A percentile compares a stretch with the other conserved stretches of the same genome.
Evolutionary conservation across 768 basidiomycete species (phyloP).

Genomic region (Leccinellum albellum): DNA sequence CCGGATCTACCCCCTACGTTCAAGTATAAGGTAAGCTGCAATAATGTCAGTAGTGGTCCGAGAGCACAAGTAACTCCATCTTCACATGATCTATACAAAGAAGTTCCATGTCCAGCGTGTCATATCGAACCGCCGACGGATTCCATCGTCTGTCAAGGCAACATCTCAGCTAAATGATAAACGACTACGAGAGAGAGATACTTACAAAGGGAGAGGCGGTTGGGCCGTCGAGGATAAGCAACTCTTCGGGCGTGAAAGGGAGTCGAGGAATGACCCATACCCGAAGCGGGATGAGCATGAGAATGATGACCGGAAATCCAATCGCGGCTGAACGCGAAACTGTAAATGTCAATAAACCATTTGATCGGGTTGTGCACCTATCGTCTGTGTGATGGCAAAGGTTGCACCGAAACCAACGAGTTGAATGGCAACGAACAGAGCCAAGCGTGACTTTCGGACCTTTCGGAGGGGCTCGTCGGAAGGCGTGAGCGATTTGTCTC

Average conservation of each 20-base stretch:
- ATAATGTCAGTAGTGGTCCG: not conserved
- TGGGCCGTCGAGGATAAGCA: conserved; percentile 83
- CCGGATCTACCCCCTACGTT: not conserved
- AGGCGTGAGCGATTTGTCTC: conserved; percentile 63
- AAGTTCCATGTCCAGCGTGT: not conserved
- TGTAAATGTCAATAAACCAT: not conserved
- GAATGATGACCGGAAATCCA: conserved; percentile 86
- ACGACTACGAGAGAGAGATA: conserved; percentile 11
- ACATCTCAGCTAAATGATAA: too few relatives aligned
- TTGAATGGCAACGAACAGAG: conserved; percentile 71
- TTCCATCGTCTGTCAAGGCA: conserved; percentile 37
- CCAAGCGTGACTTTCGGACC: conserved; percentile 71
- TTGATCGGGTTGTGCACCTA: conserved; percentile 47
- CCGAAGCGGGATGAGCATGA: conserved; percentile 76
- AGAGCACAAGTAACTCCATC: not conserved
- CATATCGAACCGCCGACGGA: conserved; percentile 38
- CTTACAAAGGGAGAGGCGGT: conserved; percentile 84
- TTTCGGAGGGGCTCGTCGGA: conserved; percentile 64
- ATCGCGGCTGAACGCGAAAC: conserved; percentile 69
- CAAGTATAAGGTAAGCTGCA: not conserved
- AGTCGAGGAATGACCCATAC: conserved; percentile 67
- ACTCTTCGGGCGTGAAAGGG: conserved; percentile 72
- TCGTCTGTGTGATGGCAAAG: conserved; percentile 87
- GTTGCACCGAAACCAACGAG: conserved; percentile 83
- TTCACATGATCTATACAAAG: not conserved